phyloP scores from a whole-genome alignment of 495 filamentous ascomycete genomes.

The Neurospora tetraspora region DNA sequence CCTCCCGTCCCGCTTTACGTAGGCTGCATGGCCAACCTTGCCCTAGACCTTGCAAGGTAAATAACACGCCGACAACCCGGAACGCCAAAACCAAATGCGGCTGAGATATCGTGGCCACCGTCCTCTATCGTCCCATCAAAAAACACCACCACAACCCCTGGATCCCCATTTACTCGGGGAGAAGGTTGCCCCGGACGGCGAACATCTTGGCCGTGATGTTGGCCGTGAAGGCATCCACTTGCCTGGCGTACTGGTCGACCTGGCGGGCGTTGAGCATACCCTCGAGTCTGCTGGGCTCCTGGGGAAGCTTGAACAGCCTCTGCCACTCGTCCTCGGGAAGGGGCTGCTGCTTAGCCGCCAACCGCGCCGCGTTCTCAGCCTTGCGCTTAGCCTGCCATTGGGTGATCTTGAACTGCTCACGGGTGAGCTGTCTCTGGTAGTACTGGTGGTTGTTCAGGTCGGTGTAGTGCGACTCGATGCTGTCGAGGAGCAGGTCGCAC shows the following conservation, averaged over 20 bases:
- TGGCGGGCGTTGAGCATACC: conserved; percentile 86
- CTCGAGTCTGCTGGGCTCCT: conserved; percentile 87
- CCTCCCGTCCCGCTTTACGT: conserved; percentile 2
- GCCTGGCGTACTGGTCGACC: conserved; percentile 95
- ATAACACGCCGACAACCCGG: conserved; percentile 16
- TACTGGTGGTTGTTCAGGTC: conserved; percentile 99
- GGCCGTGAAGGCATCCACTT: conserved; percentile 94
- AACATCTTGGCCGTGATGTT: conserved; percentile 95
- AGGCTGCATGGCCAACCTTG: conserved; percentile 4
- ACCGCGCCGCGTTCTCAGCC: conserved; percentile 78
- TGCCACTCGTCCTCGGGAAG: conserved; percentile 98
- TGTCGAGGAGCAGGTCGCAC: conserved; percentile 87
- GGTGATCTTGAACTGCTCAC: conserved; percentile 93
- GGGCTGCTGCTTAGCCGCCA: conserved; percentile 75
- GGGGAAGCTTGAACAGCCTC: conserved; percentile 90
- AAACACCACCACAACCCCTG: conserved; percentile 3
- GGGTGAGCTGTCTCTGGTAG: conserved; percentile 88
- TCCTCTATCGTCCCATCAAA: conserved; percentile 6
- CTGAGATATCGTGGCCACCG: conserved; percentile 9
- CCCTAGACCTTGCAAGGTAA: conserved; percentile 13
- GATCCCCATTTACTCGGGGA: conserved; percentile 32
- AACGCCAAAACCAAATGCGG: conserved; percentile 26
- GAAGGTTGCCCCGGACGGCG: conserved; percentile 68
- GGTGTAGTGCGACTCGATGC: conserved; percentile 93
- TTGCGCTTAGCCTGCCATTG: conserved; percentile 94